Conservation (phyloP, 2,329 filamentous ascomycete species). For the Chaetomium olivaceum region DNA sequence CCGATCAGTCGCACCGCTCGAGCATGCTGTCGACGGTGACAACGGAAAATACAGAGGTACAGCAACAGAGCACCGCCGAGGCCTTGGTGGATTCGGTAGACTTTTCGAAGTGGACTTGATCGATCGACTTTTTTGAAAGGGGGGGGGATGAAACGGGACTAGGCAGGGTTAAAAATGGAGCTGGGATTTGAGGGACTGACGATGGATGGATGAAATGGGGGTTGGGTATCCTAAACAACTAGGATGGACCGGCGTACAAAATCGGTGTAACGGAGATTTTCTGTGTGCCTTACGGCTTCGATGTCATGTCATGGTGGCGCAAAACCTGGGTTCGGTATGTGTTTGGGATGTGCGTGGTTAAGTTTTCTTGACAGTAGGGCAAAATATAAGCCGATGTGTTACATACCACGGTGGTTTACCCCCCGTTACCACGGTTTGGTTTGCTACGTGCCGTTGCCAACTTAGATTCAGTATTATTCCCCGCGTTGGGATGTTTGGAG, state of each 20-base stretch:
- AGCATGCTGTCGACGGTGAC: conserved; percentile 58
- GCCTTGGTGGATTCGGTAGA: conserved; percentile 50
- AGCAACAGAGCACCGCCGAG: conserved; percentile 37
- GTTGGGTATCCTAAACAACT: neutral
- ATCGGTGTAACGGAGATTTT: neutral
- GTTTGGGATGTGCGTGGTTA: neutral
- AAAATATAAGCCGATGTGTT: neutral
- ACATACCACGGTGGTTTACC: neutral
- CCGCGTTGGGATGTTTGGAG: too few relatives aligned
- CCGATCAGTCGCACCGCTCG: conserved; percentile 54
- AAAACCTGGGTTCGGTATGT: neutral
- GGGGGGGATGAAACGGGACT: neutral
- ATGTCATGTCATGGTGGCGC: neutral
- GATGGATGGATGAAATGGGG: neutral
- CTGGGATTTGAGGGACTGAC: neutral
- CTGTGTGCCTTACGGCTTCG: neutral
- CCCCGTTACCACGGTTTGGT: too few relatives aligned
- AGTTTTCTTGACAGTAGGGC: neutral
- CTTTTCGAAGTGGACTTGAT: conserved; percentile 52
- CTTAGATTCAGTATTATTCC: too few relatives aligned
- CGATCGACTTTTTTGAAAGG: conserved; percentile 12
- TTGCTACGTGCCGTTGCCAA: too few relatives aligned
- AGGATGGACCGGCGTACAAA: conserved; percentile 4
- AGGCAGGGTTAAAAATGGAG: neutral
- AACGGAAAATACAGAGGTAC: conserved; percentile 56